phyloP scores from a whole-genome alignment of 306 rosid species.

The Dalbergia cultrata region DNA sequence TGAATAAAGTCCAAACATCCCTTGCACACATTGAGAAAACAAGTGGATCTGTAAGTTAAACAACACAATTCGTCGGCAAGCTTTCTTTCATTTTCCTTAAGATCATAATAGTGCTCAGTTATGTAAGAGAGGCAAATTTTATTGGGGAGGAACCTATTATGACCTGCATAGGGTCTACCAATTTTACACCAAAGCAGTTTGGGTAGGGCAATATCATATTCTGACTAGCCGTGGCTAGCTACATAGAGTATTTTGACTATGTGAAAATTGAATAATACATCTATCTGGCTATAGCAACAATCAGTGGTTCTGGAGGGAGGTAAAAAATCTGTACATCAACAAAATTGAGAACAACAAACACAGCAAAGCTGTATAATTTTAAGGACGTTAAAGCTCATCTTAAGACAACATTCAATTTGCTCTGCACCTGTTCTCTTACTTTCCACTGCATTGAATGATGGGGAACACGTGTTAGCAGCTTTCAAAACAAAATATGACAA shows the following conservation, averaged over 20 bases:
- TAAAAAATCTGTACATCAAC: conserved; percentile 42
- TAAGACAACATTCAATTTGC: conserved; percentile 58
- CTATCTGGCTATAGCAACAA: conserved; percentile 11
- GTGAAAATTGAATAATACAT: conserved; percentile 41
- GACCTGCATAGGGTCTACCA: background rate
- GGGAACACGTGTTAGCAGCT: conserved; percentile 4
- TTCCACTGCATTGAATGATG: conserved; percentile 58
- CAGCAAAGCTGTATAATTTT: conserved; percentile 17
- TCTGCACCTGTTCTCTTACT: conserved; percentile 65
- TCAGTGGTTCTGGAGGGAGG: conserved; percentile 24
- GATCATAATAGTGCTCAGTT: background rate
- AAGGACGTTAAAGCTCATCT: conserved; percentile 48
- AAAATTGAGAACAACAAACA: conserved; percentile 37
- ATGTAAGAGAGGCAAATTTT: background rate
- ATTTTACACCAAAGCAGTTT: background rate
- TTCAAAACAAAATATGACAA: conserved; percentile 25
- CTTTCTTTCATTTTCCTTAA: background rate
- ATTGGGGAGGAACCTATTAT: background rate
- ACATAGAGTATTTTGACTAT: conserved; percentile 10
- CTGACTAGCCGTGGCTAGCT: background rate
- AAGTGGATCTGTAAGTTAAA: background rate
- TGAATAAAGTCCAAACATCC: conserved; percentile 6
- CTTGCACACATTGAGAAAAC: conserved; percentile 5
- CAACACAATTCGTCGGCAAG: background rate
- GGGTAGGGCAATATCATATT: background rate